These are phyloP conservation scores for Narthecium ossifragum DNA, from an alignment of 106 monocot species.

Conservation along the genomic window DNA sequence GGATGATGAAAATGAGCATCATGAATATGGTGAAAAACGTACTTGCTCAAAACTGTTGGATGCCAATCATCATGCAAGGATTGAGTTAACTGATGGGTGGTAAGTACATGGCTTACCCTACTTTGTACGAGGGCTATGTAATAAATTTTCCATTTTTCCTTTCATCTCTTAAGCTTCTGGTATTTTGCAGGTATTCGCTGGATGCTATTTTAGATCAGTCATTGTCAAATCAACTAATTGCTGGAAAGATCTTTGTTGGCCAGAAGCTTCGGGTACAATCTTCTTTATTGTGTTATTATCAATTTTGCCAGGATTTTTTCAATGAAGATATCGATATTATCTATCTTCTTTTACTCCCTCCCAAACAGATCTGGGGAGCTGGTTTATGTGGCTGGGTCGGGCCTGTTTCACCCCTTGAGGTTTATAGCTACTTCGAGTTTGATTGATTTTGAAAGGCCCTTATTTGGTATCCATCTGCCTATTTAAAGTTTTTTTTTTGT, in stretches of 20 bases:
- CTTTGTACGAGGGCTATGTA: too few species aligned
- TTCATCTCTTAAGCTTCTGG: conserved; percentile 1
- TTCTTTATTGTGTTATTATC: background rate
- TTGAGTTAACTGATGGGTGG: conserved; percentile 97
- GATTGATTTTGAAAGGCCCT: background rate
- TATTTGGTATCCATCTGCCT: background rate
- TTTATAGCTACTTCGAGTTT: conserved; percentile 11
- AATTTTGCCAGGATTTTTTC: background rate
- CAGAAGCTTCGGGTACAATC: conserved; percentile 86
- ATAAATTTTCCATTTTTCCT: too few species aligned
- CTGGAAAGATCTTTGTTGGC: conserved; percentile 74
- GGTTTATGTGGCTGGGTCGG: conserved; percentile 74
- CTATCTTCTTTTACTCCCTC: background rate
- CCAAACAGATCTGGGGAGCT: conserved; percentile 72
- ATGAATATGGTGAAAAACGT: conserved; percentile 15
- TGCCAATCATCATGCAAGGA: conserved; percentile 21
- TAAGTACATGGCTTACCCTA: conserved; percentile 21
- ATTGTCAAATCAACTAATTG: conserved; percentile 46
- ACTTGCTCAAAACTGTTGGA: background rate
- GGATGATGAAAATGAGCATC: conserved; percentile 10
- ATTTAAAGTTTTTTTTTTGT: conserved; percentile 1
- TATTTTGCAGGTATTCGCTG: conserved; percentile 69
- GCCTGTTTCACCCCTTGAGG: conserved; percentile 80
- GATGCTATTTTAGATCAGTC: conserved; percentile 55
- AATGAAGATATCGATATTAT: background rate